phyloP scores from a whole-genome alignment of 805 yeast species.

The Wickerhamomyces tratensis region DNA sequence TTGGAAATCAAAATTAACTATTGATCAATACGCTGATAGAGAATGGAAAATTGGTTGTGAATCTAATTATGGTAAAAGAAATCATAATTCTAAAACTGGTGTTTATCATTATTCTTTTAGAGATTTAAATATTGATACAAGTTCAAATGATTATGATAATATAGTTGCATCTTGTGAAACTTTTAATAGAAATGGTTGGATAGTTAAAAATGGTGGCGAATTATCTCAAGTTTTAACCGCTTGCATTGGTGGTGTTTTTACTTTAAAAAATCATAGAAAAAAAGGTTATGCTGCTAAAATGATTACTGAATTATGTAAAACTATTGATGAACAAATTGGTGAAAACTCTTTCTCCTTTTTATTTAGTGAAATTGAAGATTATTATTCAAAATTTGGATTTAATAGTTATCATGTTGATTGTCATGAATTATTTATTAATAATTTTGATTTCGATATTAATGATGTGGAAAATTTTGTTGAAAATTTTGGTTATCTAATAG shows the following conservation, averaged over 20 bases:
- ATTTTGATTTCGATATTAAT: conserved; percentile 1
- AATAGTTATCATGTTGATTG: conserved; percentile 27
- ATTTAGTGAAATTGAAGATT: conserved; percentile 71
- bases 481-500: too few relatives aligned
- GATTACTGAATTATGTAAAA: conserved; percentile 28
- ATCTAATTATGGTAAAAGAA: conserved; percentile 17
- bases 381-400: conserved; percentile 57
- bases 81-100: conserved; percentile 13
- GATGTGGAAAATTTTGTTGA: too few relatives aligned
- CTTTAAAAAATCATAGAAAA: conserved; percentile 35
- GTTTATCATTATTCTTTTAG: conserved; percentile 25
- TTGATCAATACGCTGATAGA: conserved; percentile 27
- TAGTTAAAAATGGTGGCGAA: conserved; percentile 10
- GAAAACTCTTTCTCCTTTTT: conserved; percentile 30
- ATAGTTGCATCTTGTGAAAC: conserved; percentile 34
- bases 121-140: conserved; percentile 10
- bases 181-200: conserved; percentile 25
- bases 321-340: conserved; percentile 17
- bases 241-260: conserved; percentile 53
- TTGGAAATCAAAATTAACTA: conserved; percentile 25
- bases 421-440: conserved; percentile 16
- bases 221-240: conserved; percentile 23
- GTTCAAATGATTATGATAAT: conserved; percentile 15
- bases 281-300: conserved; percentile 45
- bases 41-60: conserved; percentile 22